phyloP scores from a whole-genome alignment of 345 rosid genomes.

The Toxicodendron radicans region DNA sequence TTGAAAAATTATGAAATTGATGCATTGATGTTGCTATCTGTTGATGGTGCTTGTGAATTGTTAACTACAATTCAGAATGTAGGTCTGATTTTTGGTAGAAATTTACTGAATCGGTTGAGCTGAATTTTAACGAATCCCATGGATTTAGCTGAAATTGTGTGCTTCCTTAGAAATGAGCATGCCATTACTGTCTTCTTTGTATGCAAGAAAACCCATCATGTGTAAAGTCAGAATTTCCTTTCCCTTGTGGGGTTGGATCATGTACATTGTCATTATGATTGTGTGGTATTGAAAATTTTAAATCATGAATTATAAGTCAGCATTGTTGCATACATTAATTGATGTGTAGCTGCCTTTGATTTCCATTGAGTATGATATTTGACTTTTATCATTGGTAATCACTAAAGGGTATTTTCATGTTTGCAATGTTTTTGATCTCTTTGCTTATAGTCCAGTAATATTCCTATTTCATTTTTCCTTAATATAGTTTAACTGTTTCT shows the following conservation, averaged over 20 bases:
- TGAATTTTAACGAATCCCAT: neutral
- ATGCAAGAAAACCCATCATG: neutral
- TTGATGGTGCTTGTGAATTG: neutral
- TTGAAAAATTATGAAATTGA: neutral
- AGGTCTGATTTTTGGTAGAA: no score
- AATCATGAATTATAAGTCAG: neutral
- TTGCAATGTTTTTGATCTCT: neutral
- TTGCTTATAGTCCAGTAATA: no score
- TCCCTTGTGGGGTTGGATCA: neutral
- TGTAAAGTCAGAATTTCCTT: neutral
- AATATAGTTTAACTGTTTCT: no score
- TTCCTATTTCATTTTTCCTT: no score
- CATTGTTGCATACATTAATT: neutral
- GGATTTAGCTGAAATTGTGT: neutral
- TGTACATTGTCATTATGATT: no score
- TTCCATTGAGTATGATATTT: neutral
- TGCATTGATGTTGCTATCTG: neutral
- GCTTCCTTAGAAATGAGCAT: neutral
- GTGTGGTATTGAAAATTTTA: neutral
- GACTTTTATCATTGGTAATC: neutral
- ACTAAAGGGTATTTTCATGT: neutral
- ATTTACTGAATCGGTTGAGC: no score
- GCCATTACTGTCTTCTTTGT: neutral
- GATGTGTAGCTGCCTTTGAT: neutral
- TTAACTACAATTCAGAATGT: neutral